Percentiles rank a stretch among this genome's conserved stretches.
Evolutionary conservation across 306 rosid species (phyloP).

Genomic region (Cucumis sativus): Cucumber_9930_V3 NC_026657.2:31700501-31701000

Average conservation of each 20-base stretch:
- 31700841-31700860: background rate
- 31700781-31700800: conserved; percentile 37
- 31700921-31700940: background rate
- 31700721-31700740: conserved; percentile 16
- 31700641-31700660: background rate
- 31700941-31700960: conserved; percentile 48
- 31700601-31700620: background rate
- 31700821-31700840: conserved; percentile 19
- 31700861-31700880: background rate
- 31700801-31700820: conserved; percentile 30
- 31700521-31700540: background rate
- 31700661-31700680: background rate
- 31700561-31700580: background rate
- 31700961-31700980: conserved; percentile 35
- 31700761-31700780: conserved; percentile 32
- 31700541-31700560: background rate
- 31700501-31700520: background rate
- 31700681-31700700: conserved; percentile 13
- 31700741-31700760: conserved; percentile 37
- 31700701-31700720: conserved; percentile 25
- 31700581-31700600: background rate
- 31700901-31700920: background rate
- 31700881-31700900: background rate
- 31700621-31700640: background rate
- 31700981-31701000: conserved; percentile 49